Evolutionary conservation across 495 filamentous ascomycete species (phyloP).

Genomic region (Penicillium macrosclerotiorum): DNA sequence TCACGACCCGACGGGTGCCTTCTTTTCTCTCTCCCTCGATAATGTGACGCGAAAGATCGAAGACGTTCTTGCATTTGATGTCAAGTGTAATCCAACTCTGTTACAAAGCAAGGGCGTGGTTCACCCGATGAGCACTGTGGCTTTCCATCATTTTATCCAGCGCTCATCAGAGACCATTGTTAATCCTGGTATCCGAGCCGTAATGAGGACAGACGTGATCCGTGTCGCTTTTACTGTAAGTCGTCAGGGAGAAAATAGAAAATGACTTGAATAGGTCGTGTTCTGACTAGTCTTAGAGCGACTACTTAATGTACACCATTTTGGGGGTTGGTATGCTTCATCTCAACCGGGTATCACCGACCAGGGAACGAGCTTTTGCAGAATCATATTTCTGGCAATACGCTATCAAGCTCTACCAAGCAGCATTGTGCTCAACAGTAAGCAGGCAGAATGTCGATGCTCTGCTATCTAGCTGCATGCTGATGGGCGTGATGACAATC

Average conservation of each 20-base stretch:
- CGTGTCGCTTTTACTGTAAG: constrained; percentile 39
- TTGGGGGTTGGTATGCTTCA: constrained; percentile 41
- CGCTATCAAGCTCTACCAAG: constrained; percentile 32
- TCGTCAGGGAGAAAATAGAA: not conserved
- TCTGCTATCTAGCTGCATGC: constrained; percentile 40
- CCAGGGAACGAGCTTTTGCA: constrained; percentile 24
- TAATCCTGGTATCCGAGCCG: constrained; percentile 24
- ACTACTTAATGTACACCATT: constrained; percentile 44
- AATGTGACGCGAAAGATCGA: constrained; percentile 16
- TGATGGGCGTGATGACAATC: constrained; percentile 38
- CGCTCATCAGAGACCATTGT: constrained; percentile 29
- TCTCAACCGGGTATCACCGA: constrained; percentile 31
- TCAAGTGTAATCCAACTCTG: not conserved
- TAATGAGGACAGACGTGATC: constrained; percentile 40
- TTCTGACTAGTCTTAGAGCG: constrained; percentile 22
- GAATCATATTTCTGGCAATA: constrained; percentile 44
- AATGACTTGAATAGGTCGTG: not conserved
- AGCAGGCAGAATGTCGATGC: constrained; percentile 31
- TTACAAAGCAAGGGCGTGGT: not conserved
- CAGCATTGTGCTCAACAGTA: constrained; percentile 22
- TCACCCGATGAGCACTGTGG: constrained; percentile 16
- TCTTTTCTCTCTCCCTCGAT: constrained; percentile 20
- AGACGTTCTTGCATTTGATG: constrained; percentile 6
- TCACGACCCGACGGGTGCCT: not conserved
- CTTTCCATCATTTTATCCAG: constrained; percentile 34